These are phyloP conservation scores for Ophiocordyceps australis DNA, from an alignment of 2,329 filamentous ascomycete genomes.

Conservation along the genomic window DNA sequence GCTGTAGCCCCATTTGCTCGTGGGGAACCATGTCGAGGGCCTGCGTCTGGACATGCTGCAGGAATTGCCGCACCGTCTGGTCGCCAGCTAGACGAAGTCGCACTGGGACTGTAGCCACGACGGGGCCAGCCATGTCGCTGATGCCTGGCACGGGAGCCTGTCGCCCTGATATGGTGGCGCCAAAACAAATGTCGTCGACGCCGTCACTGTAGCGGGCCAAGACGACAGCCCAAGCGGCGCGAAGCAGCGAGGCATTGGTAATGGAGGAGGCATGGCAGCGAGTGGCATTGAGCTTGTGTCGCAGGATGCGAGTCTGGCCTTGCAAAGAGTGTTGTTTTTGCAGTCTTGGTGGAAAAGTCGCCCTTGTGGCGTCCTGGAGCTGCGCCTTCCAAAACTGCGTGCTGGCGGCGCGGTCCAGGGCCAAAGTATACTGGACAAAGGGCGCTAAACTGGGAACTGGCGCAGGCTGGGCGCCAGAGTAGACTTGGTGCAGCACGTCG, in stretches of 20 bases:
- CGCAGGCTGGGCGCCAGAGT: too few relatives aligned
- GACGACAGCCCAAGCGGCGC: slow-evolving; percentile 23
- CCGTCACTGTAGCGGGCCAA: neutral
- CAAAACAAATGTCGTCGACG: neutral
- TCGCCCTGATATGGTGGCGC: neutral
- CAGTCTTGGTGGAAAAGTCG: slow-evolving; percentile 23
- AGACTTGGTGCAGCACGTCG: too few relatives aligned
- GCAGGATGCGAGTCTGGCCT: slow-evolving; percentile 6
- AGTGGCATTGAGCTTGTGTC: slow-evolving; percentile 15
- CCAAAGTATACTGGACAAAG: slow-evolving; percentile 27
- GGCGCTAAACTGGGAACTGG: too few relatives aligned
- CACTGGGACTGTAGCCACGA: neutral
- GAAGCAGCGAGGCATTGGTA: slow-evolving; percentile 27
- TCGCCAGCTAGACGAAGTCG: neutral
- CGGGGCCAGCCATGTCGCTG: neutral
- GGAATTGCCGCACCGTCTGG: neutral
- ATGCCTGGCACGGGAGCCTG: neutral
- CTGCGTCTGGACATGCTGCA: slow-evolving; percentile 3
- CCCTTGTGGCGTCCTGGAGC: slow-evolving; percentile 21
- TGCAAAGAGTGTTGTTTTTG: slow-evolving; percentile 9
- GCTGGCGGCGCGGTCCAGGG: slow-evolving; percentile 18
- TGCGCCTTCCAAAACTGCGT: slow-evolving; percentile 27
- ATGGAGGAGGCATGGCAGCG: neutral
- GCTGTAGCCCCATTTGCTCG: slow-evolving; percentile 1
- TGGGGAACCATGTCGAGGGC: slow-evolving; percentile 2